Base-by-base conservation (phyloP, 768 basidiomycete genomes). In the Sporobolomyces roseus region DNA sequence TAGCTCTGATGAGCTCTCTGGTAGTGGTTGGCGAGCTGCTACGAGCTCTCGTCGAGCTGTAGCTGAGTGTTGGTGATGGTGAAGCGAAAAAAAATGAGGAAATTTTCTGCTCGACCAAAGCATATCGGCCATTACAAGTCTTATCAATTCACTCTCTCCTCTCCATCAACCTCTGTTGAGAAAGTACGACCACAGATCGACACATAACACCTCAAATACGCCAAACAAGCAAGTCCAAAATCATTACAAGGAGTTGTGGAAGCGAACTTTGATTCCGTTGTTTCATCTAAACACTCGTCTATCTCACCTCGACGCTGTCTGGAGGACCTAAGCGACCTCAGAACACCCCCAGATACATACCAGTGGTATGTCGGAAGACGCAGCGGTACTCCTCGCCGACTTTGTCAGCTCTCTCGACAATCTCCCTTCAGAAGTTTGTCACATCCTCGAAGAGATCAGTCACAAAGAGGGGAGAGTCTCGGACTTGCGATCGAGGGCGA, bases 341-440 rank as follows among this genome's bases (percentile, higher is more conserved):
- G 10, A n/a, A 50, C 32, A 62, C 36, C 48, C 36, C 43, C 50
- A 19, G 29, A 27, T 4, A 53, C 35, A 4, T 23, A 2, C 13
- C 12, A 59, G 6, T 17, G 19, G 0, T 3, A 62, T 55, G 62
- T 23, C 64, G 5, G 71, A 72, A 63, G 71, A 72, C 53, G 66
- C 71, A 23, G 66, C 67, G 1, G 66, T 72, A 43, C 63, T 72
- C n/a, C 50, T 72, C n/a, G 64, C 66, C 45, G 72, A 73, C 63
- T 70, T 73, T 62, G 72, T 73, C 62, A 49, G 48, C 30, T 66
- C 65, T 13, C 63, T 74, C 60, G 73, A 74, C 66, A 74, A 74
- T 61, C 56, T 74, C 21, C 73, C 73, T 7, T 59, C 56, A 41
- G 73, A 74, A 45, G 70, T 74, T 13, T 64, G 63, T 53, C 73